These are phyloP conservation scores for Coccomyxa sp. DNA, from an alignment of 139 green algal species.

Conservation along the genomic window DNA sequence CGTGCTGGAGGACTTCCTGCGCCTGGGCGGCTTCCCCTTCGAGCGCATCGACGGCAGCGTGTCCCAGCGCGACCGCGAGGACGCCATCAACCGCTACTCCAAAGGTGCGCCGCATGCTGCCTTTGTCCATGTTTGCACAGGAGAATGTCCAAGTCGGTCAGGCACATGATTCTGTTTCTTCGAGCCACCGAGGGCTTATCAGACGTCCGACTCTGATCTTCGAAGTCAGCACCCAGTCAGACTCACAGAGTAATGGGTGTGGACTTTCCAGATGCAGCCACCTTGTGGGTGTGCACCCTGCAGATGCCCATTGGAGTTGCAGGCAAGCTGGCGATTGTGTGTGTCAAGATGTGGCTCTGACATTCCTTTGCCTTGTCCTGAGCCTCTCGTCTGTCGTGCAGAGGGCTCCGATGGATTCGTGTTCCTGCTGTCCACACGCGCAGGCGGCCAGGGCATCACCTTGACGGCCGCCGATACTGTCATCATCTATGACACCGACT, in stretches of 20 bases:
- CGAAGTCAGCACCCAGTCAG: too few species aligned
- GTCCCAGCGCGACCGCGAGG: conserved; percentile 57
- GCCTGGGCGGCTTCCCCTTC: conserved; percentile 35
- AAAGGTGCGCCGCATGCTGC: conserved; percentile 7
- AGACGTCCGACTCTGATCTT: too few species aligned
- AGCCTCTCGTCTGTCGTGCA: not conserved
- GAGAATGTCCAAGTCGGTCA: not conserved
- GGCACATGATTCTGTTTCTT: too few species aligned
- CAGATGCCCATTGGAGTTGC: too few species aligned
- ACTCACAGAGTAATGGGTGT: too few species aligned
- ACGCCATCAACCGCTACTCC: conserved; percentile 85
- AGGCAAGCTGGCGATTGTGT: too few species aligned
- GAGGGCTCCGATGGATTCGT: conserved; percentile 56
- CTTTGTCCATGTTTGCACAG: not conserved
- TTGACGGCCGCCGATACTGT: conserved; percentile 90
- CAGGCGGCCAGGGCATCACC: conserved; percentile 94
- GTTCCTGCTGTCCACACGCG: conserved; percentile 90
- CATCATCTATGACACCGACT: conserved; percentile 95
- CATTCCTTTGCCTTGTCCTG: not conserved
- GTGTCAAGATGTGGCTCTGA: too few species aligned
- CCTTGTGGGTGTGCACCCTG: too few species aligned
- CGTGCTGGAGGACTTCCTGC: conserved; percentile 82
- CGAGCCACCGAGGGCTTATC: too few species aligned
- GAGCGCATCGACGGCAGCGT: conserved; percentile 85
- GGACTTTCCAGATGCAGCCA: too few species aligned